These are phyloP conservation scores for Zymoseptoria crescenta DNA, from an alignment of 2,329 filamentous ascomycete genomes.

Conservation along the genomic window DNA sequence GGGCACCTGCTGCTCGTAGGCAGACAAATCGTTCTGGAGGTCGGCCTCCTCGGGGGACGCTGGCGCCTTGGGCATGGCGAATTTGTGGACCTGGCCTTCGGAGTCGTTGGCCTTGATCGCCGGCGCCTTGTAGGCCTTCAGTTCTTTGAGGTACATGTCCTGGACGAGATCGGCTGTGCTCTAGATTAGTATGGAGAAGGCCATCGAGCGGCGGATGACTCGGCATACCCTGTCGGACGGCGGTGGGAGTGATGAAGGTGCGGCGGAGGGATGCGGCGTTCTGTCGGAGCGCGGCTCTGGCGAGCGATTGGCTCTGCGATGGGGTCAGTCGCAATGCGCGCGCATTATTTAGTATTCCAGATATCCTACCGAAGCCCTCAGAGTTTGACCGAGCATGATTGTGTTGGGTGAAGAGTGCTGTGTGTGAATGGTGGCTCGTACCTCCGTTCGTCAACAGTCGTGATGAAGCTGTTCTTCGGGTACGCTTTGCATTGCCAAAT, in stretches of 20 bases:
- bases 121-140: conserved; percentile 88
- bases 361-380: conserved; percentile 50
- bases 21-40: conserved; percentile 82
- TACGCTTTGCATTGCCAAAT: not conserved
- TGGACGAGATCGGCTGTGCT: conserved; percentile 84
- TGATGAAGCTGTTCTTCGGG: not conserved
- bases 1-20: conserved; percentile 89
- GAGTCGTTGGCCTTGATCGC: conserved; percentile 77
- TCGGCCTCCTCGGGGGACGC: conserved; percentile 88
- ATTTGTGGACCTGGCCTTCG: conserved; percentile 85
- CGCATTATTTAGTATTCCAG: not conserved
- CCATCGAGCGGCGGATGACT: conserved; percentile 9
- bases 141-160: conserved; percentile 92
- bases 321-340: conserved; percentile 15
- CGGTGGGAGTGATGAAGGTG: conserved; percentile 55
- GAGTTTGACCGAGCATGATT: conserved; percentile 53
- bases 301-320: conserved; percentile 51
- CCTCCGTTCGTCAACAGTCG: not conserved
- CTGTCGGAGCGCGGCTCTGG: conserved; percentile 53
- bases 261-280: conserved; percentile 48
- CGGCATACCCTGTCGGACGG: conserved; percentile 52
- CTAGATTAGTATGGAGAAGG: not conserved
- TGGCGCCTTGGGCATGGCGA: conserved; percentile 70
- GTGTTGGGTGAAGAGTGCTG: conserved; percentile 13
- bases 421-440: not conserved